Evolutionary conservation across 1,284 basidiomycete species (phyloP), one percentile per base, ranked within the genome.

Genomic region (Pseudozyma sp.): DNA sequence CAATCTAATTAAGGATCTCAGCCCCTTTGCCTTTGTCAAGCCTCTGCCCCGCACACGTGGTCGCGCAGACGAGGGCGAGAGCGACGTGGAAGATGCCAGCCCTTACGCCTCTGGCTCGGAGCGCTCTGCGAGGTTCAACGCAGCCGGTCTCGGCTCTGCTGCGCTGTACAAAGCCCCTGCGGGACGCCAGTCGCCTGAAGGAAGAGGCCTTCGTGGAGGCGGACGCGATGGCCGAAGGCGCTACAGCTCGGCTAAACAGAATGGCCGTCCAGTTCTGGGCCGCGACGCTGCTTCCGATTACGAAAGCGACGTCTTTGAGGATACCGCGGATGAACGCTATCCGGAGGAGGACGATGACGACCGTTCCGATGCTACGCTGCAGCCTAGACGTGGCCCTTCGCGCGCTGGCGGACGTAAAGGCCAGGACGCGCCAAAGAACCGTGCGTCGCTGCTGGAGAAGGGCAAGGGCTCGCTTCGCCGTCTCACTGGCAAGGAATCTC

Each of bases 1-100:
- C 44, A 77, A 77, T 50, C 75, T 82, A 13, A 43, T 72, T 29
- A 60, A 74, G 39, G 81, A 82, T 42, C 71, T 82, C 8, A 78
- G 62, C 33, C 71, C 75, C 1, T 77, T 63, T 44, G 68, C 61
- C 34, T 77, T 77, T 43, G 72, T 82, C 56, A 72, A 76, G 40
- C 60, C 75, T 14, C 65, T 82, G 39, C 81, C 81, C 17, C 69
- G 66, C 34, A 69, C 75, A 11, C 66, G 68, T 7, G 77, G 78
- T 37, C 68, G 64, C 7, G 54, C 68, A 11, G 73, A 75, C 40
- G 73, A 75, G 34, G 67, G 65, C 13, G 71, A 71, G 10, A 75
- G 64, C 52, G 72, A 71, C 7, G 16, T 58, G 11, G 72, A 75
- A 29, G 71, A 74, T 24, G 54, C 40, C 14, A 72, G 69, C 17